Evolutionary conservation across 1,284 basidiomycete genomes (phyloP).

Genomic region (Sanghuangporus weigelae): DNA sequence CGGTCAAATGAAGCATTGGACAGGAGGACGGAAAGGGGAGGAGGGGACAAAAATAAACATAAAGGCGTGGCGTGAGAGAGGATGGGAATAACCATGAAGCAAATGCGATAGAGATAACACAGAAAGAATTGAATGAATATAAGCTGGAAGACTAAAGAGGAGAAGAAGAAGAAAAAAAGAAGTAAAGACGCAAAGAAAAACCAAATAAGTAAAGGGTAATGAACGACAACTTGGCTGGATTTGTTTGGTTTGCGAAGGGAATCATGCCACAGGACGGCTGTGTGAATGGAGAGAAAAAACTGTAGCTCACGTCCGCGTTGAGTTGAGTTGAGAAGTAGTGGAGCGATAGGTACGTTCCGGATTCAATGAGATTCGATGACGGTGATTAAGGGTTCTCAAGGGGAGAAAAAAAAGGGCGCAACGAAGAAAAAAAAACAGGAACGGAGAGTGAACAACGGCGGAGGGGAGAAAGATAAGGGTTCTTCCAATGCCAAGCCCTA

Average conservation of each 20-base stretch:
- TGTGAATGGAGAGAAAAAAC: not conserved
- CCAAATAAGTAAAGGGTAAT: constrained; percentile 1
- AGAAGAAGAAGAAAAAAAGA: not conserved
- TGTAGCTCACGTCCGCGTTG: not conserved
- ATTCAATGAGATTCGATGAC: not conserved
- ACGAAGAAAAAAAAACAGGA: not conserved
- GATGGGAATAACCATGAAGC: not conserved
- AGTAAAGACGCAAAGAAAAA: not conserved
- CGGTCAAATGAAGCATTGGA: not conserved
- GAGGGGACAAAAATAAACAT: constrained; percentile 2
- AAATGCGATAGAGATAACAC: not conserved
- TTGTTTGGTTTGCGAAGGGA: not conserved
- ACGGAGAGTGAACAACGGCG: not conserved
- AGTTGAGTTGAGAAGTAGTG: not conserved
- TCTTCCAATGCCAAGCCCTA: not conserved
- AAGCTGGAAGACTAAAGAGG: not conserved
- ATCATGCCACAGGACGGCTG: not conserved
- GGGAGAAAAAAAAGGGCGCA: not conserved
- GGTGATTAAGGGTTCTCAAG: not conserved
- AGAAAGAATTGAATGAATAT: not conserved
- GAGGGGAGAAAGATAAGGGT: too few species aligned
- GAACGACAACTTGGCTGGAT: not conserved
- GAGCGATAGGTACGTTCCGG: not conserved
- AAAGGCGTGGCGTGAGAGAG: not conserved
- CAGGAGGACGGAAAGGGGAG: not conserved